These are phyloP conservation scores for Pleurotus citrinopileatus DNA, from an alignment of 768 basidiomycete genomes.

Conservation along the genomic window DNA sequence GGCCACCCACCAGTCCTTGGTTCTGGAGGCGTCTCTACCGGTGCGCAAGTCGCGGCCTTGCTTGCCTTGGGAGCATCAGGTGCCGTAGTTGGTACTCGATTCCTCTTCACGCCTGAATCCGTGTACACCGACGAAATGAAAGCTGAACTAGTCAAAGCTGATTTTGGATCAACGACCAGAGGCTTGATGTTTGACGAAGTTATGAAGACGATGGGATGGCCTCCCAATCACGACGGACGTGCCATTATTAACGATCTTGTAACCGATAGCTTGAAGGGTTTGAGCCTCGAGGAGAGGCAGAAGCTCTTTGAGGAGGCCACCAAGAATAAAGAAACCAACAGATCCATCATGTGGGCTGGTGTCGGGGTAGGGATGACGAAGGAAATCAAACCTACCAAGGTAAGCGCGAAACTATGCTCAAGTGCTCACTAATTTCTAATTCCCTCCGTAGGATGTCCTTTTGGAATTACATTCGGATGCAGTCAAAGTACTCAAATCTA, in stretches of 20 bases:
- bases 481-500: not conserved
- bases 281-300: conserved; percentile 24
- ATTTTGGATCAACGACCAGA: conserved; percentile 30
- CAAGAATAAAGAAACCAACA: conserved; percentile 24
- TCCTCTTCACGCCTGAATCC: conserved; percentile 43
- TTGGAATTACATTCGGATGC: conserved; percentile 4
- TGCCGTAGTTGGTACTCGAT: conserved; percentile 45
- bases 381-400: conserved; percentile 15
- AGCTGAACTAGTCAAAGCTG: conserved; percentile 30
- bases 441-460: conserved; percentile 1
- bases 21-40: conserved; percentile 47
- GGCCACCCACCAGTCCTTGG: conserved; percentile 36
- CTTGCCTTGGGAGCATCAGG: conserved; percentile 44
- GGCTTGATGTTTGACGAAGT: conserved; percentile 39
- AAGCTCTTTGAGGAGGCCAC: conserved; percentile 25
- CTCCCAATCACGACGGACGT: conserved; percentile 37
- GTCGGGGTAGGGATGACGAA: conserved; percentile 34
- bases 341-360: conserved; percentile 41
- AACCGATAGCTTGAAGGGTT: conserved; percentile 25
- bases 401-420: not conserved
- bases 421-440: not conserved
- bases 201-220: conserved; percentile 36
- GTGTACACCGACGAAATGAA: conserved; percentile 36
- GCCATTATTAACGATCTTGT: conserved; percentile 34
- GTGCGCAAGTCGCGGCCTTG: conserved; percentile 37